Percentiles rank a stretch among this genome's conserved stretches.
Conservation (phyloP, 306 rosid species). For the Cajanus cajan region DNA sequence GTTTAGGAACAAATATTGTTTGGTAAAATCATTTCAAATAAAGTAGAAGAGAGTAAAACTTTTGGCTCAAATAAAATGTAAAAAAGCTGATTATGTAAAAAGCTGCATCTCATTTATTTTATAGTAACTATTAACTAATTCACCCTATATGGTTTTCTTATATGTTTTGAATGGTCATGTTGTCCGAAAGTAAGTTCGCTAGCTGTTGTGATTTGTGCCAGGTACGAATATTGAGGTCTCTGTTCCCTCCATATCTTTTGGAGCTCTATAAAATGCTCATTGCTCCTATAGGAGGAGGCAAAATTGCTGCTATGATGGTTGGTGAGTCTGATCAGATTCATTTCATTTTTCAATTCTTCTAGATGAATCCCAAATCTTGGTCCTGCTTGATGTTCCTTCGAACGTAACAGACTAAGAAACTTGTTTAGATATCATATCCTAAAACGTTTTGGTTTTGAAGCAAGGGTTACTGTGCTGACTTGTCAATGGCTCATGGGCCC, state of each 20-base stretch:
- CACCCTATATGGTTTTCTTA: background rate
- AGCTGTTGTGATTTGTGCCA: slow-evolving; percentile 27
- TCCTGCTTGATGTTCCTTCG: slow-evolving; percentile 8
- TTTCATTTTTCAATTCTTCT: slow-evolving; percentile 4
- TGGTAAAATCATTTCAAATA: background rate
- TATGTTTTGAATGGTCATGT: slow-evolving; percentile 13
- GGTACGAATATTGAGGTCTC: slow-evolving; percentile 68
- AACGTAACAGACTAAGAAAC: slow-evolving; percentile 18
- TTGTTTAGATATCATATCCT: slow-evolving; percentile 36
- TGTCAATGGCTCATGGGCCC: slow-evolving; percentile 98
- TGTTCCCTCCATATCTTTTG: slow-evolving; percentile 85
- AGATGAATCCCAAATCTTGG: slow-evolving; percentile 1
- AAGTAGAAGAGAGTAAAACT: background rate
- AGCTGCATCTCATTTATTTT: no score
- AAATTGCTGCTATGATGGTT: slow-evolving; percentile 86
- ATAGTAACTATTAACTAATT: no score
- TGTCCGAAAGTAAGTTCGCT: background rate
- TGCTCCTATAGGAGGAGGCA: slow-evolving; percentile 77
- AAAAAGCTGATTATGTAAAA: background rate
- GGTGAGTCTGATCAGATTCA: slow-evolving; percentile 53
- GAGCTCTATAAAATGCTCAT: slow-evolving; percentile 70
- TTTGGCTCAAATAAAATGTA: background rate
- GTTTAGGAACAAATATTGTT: background rate
- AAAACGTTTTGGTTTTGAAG: slow-evolving; percentile 48
- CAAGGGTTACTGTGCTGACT: slow-evolving; percentile 89